These are phyloP conservation scores for Oryza meridionalis DNA, from an alignment of 176 grass and related monocot genomes.

Conservation along the genomic window DNA sequence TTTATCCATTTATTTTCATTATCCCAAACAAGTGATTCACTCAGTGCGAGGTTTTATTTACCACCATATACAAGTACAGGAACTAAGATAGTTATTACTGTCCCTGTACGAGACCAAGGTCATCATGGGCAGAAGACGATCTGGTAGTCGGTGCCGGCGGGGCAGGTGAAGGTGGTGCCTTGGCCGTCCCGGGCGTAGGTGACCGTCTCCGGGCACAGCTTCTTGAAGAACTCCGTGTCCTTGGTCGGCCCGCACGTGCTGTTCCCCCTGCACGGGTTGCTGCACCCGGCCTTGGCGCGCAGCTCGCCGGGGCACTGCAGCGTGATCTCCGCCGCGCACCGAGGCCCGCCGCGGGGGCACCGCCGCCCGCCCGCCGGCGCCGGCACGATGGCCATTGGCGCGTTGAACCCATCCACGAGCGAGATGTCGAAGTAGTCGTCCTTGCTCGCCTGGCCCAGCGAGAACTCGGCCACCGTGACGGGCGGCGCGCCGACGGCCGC, in stretches of 20 bases:
- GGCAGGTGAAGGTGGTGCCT: constrained; percentile 40
- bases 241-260: constrained; percentile 32
- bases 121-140: constrained; percentile 61
- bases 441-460: neutral
- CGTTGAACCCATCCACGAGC: constrained; percentile 58
- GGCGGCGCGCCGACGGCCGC: neutral
- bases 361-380: neutral
- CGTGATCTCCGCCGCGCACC: constrained; percentile 20
- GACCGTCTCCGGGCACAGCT: constrained; percentile 37
- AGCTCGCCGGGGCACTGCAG: constrained; percentile 38
- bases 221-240: constrained; percentile 59
- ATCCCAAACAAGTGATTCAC: too few species aligned
- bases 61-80: too few species aligned
- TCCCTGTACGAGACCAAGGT: too few species aligned
- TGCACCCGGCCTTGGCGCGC: constrained; percentile 38
- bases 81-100: too few species aligned
- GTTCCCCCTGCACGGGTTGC: constrained; percentile 31
- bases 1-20: too few species aligned
- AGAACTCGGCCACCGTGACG: constrained; percentile 54
- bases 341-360: constrained; percentile 24
- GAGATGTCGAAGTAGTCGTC: constrained; percentile 52
- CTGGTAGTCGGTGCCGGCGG: constrained; percentile 43
- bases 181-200: constrained; percentile 48
- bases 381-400: constrained; percentile 47
- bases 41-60: too few species aligned